A percentile compares a stretch with the other conserved stretches of the same genome.
Conservation (phyloP, 495 filamentous ascomycete species). For the Xylaria intraflava region DNA sequence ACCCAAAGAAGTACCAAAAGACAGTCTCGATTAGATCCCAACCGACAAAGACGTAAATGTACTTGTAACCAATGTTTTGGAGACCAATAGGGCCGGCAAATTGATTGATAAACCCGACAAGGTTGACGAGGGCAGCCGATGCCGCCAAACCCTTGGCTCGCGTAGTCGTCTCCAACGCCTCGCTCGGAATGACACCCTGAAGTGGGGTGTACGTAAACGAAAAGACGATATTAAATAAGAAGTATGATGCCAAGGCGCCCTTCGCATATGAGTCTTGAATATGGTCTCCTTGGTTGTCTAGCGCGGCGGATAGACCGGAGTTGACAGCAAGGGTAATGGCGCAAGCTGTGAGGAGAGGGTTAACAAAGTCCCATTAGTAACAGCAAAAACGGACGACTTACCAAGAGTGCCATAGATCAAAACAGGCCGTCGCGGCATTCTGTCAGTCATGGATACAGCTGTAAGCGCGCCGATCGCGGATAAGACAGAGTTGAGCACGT, state of each 20-base stretch:
- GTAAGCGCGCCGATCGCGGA: slow-evolving; percentile 40
- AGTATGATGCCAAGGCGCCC: slow-evolving; percentile 43
- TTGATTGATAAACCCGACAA: slow-evolving; percentile 46
- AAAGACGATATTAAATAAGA: slow-evolving; percentile 56
- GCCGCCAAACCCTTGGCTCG: slow-evolving; percentile 46
- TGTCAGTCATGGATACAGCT: slow-evolving; percentile 36
- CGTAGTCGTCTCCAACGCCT: slow-evolving; percentile 46
- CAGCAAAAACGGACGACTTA: slow-evolving; percentile 3
- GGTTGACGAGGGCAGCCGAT: slow-evolving; percentile 38
- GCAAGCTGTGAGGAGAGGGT: slow-evolving; percentile 27
- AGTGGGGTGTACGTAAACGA: slow-evolving; percentile 56
- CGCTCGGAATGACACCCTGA: slow-evolving; percentile 52
- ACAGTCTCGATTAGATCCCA: slow-evolving; percentile 41
- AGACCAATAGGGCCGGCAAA: slow-evolving; percentile 46
- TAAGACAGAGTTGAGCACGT: slow-evolving; percentile 39
- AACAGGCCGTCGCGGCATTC: slow-evolving; percentile 41
- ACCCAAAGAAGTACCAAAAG: slow-evolving; percentile 44
- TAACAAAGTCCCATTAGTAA: neutral
- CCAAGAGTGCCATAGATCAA: slow-evolving; percentile 36
- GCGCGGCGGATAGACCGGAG: slow-evolving; percentile 36
- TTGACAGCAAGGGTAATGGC: slow-evolving; percentile 45
- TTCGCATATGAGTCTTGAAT: slow-evolving; percentile 34
- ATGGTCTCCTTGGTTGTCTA: slow-evolving; percentile 33
- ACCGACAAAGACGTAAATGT: slow-evolving; percentile 45
- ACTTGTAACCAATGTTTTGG: slow-evolving; percentile 41